These are phyloP conservation scores for Rhexocercosporidium sp. DNA, from an alignment of 2,329 filamentous ascomycete species.

Conservation along the genomic window DNA sequence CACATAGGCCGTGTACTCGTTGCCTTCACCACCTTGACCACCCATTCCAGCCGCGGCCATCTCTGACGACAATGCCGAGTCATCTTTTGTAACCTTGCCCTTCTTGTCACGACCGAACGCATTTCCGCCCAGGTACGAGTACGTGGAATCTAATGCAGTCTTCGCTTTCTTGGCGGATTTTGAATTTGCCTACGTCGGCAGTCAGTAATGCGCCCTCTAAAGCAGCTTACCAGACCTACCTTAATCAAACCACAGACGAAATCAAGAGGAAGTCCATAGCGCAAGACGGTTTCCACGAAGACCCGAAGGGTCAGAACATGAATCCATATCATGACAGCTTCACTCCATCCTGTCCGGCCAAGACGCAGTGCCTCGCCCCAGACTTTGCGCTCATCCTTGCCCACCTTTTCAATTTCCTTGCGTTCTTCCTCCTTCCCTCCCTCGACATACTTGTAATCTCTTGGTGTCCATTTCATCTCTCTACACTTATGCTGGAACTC, in stretches of 20 bases:
- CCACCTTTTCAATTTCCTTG: slow-evolving; percentile 81
- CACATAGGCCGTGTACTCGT: slow-evolving; percentile 94
- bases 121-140: slow-evolving; percentile 92
- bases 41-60: slow-evolving; percentile 77
- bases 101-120: slow-evolving; percentile 94
- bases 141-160: slow-evolving; percentile 78
- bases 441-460: slow-evolving; percentile 92
- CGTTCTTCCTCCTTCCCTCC: slow-evolving; percentile 89
- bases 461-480: slow-evolving; percentile 92
- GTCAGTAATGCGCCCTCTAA: slow-evolving; percentile 20
- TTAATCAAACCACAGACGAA: slow-evolving; percentile 85
- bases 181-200: slow-evolving; percentile 68
- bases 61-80: slow-evolving; percentile 77
- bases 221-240: slow-evolving; percentile 57
- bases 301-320: slow-evolving; percentile 90
- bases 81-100: slow-evolving; percentile 88
- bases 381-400: slow-evolving; percentile 85
- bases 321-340: slow-evolving; percentile 94
- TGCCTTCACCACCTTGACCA: slow-evolving; percentile 67
- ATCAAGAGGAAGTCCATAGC: slow-evolving; percentile 90
- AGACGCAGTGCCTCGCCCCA: slow-evolving; percentile 91
- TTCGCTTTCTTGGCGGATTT: slow-evolving; percentile 83
- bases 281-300: slow-evolving; percentile 97
- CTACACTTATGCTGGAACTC: slow-evolving; percentile 93
- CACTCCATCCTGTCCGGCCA: slow-evolving; percentile 91